These are phyloP conservation scores for Pelargonium nanum DNA, from an alignment of 345 rosid genomes.

Conservation along the genomic window DNA sequence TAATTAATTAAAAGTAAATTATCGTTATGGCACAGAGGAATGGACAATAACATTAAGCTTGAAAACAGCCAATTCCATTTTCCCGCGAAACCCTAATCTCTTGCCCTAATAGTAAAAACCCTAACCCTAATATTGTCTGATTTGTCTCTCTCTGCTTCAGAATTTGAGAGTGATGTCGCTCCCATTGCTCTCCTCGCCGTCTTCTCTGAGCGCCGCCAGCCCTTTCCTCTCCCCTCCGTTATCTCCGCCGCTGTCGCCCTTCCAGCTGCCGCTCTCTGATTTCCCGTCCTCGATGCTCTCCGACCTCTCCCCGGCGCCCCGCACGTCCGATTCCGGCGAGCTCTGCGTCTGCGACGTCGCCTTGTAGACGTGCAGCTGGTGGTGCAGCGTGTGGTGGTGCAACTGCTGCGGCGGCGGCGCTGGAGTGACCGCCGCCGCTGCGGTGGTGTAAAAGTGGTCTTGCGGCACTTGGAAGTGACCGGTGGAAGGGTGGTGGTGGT, in stretches of 20 bases:
- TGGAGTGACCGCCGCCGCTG: too few species aligned
- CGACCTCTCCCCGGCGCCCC: slow-evolving; percentile 45
- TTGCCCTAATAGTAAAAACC: too few species aligned
- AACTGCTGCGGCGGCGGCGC: not conserved
- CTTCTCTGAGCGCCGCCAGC: slow-evolving; percentile 55
- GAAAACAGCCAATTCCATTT: too few species aligned
- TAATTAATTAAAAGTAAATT: too few species aligned
- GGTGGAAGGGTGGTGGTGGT: slow-evolving; percentile 48
- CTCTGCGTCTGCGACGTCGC: slow-evolving; percentile 34
- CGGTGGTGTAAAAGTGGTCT: slow-evolving; percentile 10
- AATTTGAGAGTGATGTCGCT: slow-evolving; percentile 88
- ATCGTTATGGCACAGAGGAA: too few species aligned
- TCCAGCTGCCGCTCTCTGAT: slow-evolving; percentile 79
- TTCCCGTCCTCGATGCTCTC: slow-evolving; percentile 83
- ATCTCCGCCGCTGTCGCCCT: slow-evolving; percentile 43
- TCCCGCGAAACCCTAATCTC: too few species aligned
- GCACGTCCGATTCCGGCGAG: slow-evolving; percentile 39
- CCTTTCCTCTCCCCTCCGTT: slow-evolving; percentile 50
- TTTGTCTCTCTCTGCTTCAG: slow-evolving; percentile 4
- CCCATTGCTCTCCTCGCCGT: slow-evolving; percentile 69
- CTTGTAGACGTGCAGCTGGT: slow-evolving; percentile 51
- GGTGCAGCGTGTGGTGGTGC: slow-evolving; percentile 42
- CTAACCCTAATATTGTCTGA: not conserved
- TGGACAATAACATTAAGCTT: too few species aligned
- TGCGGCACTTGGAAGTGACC: slow-evolving; percentile 31